Conservation (phyloP, 2,329 filamentous ascomycete genomes). For the Aureobasidium zeae region DNA sequence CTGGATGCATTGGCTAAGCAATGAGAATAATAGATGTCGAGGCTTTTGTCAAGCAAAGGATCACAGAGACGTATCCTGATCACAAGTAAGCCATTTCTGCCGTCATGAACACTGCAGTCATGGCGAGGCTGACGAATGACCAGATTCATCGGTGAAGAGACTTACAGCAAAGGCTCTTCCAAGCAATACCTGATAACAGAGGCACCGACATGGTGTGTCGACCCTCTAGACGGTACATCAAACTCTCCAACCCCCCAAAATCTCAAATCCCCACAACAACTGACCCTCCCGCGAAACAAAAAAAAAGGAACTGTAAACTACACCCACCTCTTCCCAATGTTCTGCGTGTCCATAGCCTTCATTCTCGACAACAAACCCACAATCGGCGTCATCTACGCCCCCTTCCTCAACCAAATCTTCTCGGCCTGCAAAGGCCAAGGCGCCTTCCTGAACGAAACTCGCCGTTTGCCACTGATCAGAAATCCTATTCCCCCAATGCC, state of each 20-base stretch:
- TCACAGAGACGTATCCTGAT: conserved; percentile 51
- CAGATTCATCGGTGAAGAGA: conserved; percentile 70
- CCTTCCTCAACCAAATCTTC: conserved; percentile 60
- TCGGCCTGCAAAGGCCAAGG: conserved; percentile 57
- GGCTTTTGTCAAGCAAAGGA: conserved; percentile 54
- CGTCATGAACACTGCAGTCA: neutral
- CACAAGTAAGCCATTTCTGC: conserved; percentile 49
- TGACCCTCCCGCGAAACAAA: too few species aligned
- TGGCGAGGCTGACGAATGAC: conserved; percentile 6
- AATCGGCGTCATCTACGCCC: conserved; percentile 64
- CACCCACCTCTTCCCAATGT: conserved; percentile 72
- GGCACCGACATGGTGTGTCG: conserved; percentile 64
- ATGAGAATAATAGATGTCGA: conserved; percentile 68
- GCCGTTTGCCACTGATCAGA: conserved; percentile 53
- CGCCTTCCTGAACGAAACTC: conserved; percentile 59
- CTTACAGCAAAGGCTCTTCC: conserved; percentile 58
- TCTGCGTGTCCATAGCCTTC: conserved; percentile 69
- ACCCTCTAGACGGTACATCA: conserved; percentile 58
- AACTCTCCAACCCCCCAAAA: neutral
- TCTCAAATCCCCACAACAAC: too few species aligned
- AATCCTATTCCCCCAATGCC: conserved; percentile 57
- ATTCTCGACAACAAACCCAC: conserved; percentile 50
- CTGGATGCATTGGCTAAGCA: too few species aligned
- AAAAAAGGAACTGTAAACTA: conserved; percentile 64
- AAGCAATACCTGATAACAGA: conserved; percentile 58